Evolutionary conservation across 495 filamentous ascomycete species (phyloP), one percentile per base, ranked within the genome.

Genomic region (Hyaloscypha finlandica): DNA sequence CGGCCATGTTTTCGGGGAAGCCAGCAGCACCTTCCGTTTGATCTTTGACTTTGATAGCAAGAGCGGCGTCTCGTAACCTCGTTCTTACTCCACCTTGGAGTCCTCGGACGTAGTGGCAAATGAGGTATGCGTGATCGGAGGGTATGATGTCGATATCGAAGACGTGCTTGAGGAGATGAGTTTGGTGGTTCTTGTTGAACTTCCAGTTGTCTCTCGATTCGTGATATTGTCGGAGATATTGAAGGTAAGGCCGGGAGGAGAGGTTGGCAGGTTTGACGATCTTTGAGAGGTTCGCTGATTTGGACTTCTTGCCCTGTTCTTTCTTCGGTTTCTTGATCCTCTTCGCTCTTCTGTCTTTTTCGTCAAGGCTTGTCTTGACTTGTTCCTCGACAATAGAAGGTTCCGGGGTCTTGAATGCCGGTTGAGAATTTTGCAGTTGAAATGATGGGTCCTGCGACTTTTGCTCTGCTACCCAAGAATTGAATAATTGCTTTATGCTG

Each of bases 101-200:
- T 37, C 91, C 91, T 54, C 82, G 79, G 62, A 96, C 80, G 75
- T 96, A 96, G 25, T 80, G 75, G 66, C 88, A 81, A 31, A 96
- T 85, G 11, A 86, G 81, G 22, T 80, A 69, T 64, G 90, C 85
- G 73, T 92, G 86, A 59, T 80, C 75, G 11, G 86, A 76, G 0
- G 92, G 91, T 20, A 96, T 84, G 42, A 80, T 80, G 58, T 87
- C 80, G 56, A 86, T 74, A 64, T 90, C 87, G 71, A 94, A 91
- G 29, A 91, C 76, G 74, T 95, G 86, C 78, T 93, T 94, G 75
- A 97, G 85, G 19, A 97, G 77, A 63, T 89, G 85, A 19, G 86
- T 90, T 78, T 96, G 92, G 73, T 90, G 85, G 63, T 89, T 90
- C 80, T 97, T 97, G 80, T 94, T 94, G 80, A 97, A 97, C 77